phyloP scores from a whole-genome alignment of 1,284 basidiomycete species.

The Ceratobasidium sp. region DNA sequence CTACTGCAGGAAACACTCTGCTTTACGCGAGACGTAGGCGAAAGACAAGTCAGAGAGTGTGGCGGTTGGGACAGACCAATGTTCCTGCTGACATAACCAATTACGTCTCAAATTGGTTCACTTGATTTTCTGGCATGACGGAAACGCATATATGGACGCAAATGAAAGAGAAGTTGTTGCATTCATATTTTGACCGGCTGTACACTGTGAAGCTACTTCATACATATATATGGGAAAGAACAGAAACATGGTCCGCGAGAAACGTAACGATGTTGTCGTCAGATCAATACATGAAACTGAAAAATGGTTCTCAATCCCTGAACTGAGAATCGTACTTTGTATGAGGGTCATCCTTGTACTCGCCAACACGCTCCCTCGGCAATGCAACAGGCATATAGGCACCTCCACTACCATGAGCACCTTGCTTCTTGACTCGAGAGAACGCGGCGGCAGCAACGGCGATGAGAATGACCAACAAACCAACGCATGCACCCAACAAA shows the following conservation, averaged over 20 bases:
- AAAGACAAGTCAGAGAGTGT: background rate
- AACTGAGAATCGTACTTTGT: conserved; percentile 30
- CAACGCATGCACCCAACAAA: background rate
- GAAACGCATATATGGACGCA: background rate
- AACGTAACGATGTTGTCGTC: conserved; percentile 1
- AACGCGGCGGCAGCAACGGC: background rate
- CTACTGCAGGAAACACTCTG: background rate
- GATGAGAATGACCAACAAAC: conserved; percentile 25
- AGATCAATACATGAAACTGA: background rate
- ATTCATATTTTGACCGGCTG: background rate
- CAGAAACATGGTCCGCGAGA: background rate
- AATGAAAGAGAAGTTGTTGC: background rate
- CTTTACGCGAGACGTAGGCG: background rate
- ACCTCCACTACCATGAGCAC: background rate
- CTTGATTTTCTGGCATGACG: background rate
- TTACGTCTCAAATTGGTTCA: background rate
- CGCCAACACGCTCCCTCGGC: conserved; percentile 15
- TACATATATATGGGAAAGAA: background rate
- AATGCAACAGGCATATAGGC: conserved; percentile 16
- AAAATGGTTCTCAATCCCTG: conserved; percentile 16
- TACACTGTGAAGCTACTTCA: background rate
- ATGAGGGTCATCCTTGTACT: conserved; percentile 27
- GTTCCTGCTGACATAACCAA: background rate
- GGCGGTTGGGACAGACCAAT: background rate
- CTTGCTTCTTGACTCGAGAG: conserved; percentile 5